Percentiles rank a stretch among this genome's conserved stretches.
phyloP scores from a whole-genome alignment of 495 filamentous ascomycete genomes.

The Daldinia decipiens region DNA sequence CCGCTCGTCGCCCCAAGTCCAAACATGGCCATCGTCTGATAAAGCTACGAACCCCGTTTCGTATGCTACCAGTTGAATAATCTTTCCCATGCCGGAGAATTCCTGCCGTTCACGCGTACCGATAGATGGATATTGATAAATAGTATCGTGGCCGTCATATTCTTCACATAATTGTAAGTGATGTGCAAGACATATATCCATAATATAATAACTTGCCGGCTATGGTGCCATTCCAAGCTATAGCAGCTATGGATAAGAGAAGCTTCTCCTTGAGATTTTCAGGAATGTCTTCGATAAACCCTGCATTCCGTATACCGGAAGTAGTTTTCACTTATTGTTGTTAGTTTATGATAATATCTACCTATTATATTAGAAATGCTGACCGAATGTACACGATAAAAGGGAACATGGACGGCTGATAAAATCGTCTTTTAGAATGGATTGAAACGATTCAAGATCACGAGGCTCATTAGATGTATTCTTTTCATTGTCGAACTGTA shows the following conservation, averaged over 20 bases:
- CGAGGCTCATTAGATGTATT: slow-evolving; percentile 46
- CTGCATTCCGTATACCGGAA: slow-evolving; percentile 41
- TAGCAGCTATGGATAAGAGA: slow-evolving; percentile 36
- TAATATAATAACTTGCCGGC: slow-evolving; percentile 30
- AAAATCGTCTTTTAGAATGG: slow-evolving; percentile 47
- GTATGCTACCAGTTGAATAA: slow-evolving; percentile 61
- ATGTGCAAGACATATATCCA: neutral
- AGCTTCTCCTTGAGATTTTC: slow-evolving; percentile 30
- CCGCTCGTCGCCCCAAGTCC: slow-evolving; percentile 69
- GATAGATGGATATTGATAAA: slow-evolving; percentile 45
- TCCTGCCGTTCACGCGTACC: slow-evolving; percentile 11
- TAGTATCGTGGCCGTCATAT: slow-evolving; percentile 38
- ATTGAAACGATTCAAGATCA: slow-evolving; percentile 54
- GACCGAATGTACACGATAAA: slow-evolving; percentile 55
- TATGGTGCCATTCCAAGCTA: slow-evolving; percentile 50
- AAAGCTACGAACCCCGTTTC: slow-evolving; percentile 64
- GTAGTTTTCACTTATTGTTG: slow-evolving; percentile 42
- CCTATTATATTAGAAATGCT: slow-evolving; percentile 20
- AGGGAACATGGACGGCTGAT: slow-evolving; percentile 46
- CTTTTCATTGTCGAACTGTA: slow-evolving; percentile 46
- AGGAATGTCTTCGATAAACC: slow-evolving; percentile 29
- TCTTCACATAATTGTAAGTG: slow-evolving; percentile 27
- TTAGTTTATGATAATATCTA: slow-evolving; percentile 19
- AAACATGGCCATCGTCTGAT: slow-evolving; percentile 58
- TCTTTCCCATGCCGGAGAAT: slow-evolving; percentile 37